phyloP scores from a whole-genome alignment of 202 grass and related monocot species.

The Cymbopogon flexuosus region DNA sequence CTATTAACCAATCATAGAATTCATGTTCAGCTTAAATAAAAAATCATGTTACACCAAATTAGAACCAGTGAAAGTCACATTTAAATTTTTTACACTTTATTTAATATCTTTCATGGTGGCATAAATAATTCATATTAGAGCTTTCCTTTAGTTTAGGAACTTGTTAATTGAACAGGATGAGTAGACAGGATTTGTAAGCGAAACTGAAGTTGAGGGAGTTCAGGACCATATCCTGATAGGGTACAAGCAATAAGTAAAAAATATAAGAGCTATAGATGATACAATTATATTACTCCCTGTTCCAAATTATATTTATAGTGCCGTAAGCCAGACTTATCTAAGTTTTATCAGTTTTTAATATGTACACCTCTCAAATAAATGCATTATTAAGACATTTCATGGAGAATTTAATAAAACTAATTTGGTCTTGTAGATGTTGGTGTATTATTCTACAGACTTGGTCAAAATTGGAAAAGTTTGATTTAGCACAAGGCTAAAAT shows the following conservation, averaged over 20 bases:
- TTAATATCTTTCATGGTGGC: not conserved
- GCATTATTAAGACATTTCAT: not conserved
- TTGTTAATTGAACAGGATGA: not conserved
- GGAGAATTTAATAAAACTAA: not conserved
- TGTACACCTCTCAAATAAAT: not conserved
- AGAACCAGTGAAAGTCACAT: not conserved
- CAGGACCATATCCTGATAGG: not conserved
- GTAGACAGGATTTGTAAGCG: not conserved
- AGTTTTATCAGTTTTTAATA: not conserved
- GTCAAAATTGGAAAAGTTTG: not conserved
- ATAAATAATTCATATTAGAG: not conserved
- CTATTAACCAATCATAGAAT: not conserved
- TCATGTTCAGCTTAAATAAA: not conserved
- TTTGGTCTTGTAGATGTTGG: not conserved
- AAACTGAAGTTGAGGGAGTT: not conserved
- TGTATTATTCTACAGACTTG: not conserved
- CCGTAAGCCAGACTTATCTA: not conserved
- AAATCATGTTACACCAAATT: slow-evolving; percentile 7
- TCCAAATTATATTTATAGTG: not conserved
- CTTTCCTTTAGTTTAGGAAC: not conserved
- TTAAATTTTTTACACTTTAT: not conserved
- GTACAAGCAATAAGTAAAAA: not conserved
- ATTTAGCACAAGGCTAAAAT: not conserved
- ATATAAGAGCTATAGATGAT: not conserved
- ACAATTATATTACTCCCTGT: not conserved